Conservation (phyloP, 352 stramenopile species). For the Phytophthora sojae region DNA sequence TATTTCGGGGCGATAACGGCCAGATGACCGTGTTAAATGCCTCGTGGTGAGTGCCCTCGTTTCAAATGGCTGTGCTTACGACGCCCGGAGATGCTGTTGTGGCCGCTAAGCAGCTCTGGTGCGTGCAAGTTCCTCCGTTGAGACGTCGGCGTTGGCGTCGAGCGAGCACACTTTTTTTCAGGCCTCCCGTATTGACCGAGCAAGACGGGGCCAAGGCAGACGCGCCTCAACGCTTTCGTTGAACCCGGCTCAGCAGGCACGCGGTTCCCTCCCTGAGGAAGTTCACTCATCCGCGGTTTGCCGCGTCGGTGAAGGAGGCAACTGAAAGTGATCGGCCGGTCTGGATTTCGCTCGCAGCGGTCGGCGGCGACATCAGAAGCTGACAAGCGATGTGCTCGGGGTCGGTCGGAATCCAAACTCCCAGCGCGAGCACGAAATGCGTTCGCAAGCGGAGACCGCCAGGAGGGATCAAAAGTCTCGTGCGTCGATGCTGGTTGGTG, state of each 20-base stretch:
- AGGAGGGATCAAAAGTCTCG: slow-evolving; percentile 10
- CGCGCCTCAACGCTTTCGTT: not conserved
- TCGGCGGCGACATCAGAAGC: slow-evolving; percentile 10
- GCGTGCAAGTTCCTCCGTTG: not conserved
- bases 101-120: not conserved
- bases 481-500: not conserved
- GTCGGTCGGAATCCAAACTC: too few relatives aligned
- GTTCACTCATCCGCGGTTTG: slow-evolving; percentile 9
- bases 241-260: slow-evolving; percentile 3
- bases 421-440: not conserved
- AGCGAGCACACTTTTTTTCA: slow-evolving; percentile 7
- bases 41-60: slow-evolving; percentile 1
- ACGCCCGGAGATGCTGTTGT: slow-evolving; percentile 16
- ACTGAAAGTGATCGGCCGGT: not conserved
- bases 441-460: slow-evolving; percentile 2
- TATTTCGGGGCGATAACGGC: not conserved
- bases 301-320: not conserved
- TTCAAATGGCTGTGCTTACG: slow-evolving; percentile 18
- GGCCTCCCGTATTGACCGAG: not conserved
- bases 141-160: not conserved
- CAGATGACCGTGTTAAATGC: slow-evolving; percentile 13
- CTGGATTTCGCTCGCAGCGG: not conserved
- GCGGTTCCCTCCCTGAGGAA: not conserved
- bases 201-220: slow-evolving; percentile 1
- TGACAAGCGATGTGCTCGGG: slow-evolving; percentile 4